Evolutionary conservation across 495 filamentous ascomycete species (phyloP), one percentile per base, ranked within the genome.

Genomic region (Eremomyces bilateralis): DNA sequence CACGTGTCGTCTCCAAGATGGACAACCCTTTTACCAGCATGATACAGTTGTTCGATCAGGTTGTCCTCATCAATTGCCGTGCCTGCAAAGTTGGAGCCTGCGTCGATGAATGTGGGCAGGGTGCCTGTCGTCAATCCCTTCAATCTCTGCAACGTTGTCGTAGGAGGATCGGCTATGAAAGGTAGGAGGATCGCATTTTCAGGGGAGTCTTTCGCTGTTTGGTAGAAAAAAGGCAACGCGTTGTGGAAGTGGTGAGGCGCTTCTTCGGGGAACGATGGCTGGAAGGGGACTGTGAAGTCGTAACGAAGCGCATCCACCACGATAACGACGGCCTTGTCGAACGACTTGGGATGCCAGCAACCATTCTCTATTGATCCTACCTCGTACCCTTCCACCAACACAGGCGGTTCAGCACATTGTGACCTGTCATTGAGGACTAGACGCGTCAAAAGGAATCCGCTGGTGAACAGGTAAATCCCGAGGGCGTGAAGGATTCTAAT

Each of bases 41-140:
- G 60, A 37, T 67, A 71, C 43, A 94, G 52, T 50, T 95, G 88
- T 45, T 73, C 74, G 19, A 97, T 62, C 28, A 97, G 46, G 43
- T 95, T 97, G 50, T 97, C 88, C 56, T 97, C 88, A 35, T 94
- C 82, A 47, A 97, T 93, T n/a, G 82, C 79, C 13, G 79, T 90
- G 4, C 88, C 88, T 4, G 84, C 80, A 49, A 97, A 97, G 53
- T 85, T 95, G 16, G 80, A 90, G 2, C 88, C 88, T 10, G 76
- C 66, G 52, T 97, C 88, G 20, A 94, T 62, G 50, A 97, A 94
- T 3, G 88, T 93, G 11, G 88, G 88, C 37, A 97, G 53, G 4
- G 90, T 94, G 12, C 88, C 88, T 2, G 88, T 97, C 11, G 85
- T 97, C 46, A 97, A 53, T 1, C 84, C 88, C 56, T 95, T 95